Conservation (phyloP, 164 flowering plant genomes). For the Santalum album region DNA sequence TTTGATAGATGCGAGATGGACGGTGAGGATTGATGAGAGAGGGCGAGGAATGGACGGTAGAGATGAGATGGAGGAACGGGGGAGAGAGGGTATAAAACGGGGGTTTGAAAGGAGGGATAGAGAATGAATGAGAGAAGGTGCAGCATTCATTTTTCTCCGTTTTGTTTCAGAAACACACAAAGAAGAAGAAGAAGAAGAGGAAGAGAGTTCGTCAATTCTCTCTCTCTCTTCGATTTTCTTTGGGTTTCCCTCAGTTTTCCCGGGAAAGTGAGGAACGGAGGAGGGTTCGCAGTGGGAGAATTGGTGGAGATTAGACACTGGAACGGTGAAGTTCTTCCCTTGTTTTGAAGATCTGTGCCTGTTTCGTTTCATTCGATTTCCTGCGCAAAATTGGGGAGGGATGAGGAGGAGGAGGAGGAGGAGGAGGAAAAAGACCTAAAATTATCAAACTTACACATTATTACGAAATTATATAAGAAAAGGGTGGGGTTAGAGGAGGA, state of each 20-base stretch:
- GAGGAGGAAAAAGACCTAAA: too few relatives aligned
- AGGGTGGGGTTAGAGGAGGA: too few relatives aligned
- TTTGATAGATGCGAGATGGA: slow-evolving; percentile 16
- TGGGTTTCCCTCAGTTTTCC: too few relatives aligned
- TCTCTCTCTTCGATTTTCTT: neutral
- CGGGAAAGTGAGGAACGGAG: slow-evolving; percentile 5
- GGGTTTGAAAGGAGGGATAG: slow-evolving; percentile 19
- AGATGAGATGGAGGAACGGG: slow-evolving; percentile 6
- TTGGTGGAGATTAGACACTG: neutral
- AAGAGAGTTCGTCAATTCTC: slow-evolving; percentile 9
- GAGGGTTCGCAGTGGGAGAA: neutral
- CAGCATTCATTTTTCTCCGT: too few relatives aligned
- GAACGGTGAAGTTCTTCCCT: slow-evolving; percentile 6
- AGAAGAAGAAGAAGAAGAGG: slow-evolving; percentile 1
- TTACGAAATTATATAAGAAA: too few relatives aligned
- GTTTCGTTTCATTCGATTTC: neutral
- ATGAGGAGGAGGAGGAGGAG: neutral
- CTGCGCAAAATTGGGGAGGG: neutral
- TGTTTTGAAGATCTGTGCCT: slow-evolving; percentile 14
- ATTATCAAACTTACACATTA: too few relatives aligned
- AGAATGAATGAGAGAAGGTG: neutral
- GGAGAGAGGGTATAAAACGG: slow-evolving; percentile 14
- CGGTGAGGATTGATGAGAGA: slow-evolving; percentile 4
- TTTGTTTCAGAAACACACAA: neutral
- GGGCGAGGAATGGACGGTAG: slow-evolving; percentile 9